Percentiles rank a stretch among this genome's conserved stretches.
These are phyloP conservation scores for Suillus subalutaceus DNA, from an alignment of 768 basidiomycete species.

Conservation along the genomic window DNA sequence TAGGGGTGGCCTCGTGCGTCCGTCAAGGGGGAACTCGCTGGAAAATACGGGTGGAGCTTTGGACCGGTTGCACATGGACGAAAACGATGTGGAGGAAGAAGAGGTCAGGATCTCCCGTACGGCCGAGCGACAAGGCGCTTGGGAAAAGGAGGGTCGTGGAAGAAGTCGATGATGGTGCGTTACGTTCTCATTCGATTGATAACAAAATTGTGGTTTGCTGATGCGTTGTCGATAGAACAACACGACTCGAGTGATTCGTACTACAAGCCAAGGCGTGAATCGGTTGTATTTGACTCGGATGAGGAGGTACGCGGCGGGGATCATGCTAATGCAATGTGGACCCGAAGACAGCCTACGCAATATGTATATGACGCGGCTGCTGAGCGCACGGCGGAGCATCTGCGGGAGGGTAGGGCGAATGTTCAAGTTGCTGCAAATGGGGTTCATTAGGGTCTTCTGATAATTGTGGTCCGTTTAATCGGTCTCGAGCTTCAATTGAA, in stretches of 20 bases:
- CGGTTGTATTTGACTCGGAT: constrained; percentile 44
- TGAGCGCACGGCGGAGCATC: constrained; percentile 68
- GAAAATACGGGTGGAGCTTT: constrained; percentile 30
- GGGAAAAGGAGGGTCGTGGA: constrained; percentile 78
- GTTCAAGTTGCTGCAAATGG: constrained; percentile 42
- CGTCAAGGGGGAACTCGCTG: constrained; percentile 24
- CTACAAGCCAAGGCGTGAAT: constrained; percentile 43
- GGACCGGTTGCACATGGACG: constrained; percentile 31
- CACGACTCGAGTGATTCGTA: constrained; percentile 63
- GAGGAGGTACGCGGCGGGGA: constrained; percentile 27
- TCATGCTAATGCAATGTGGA: constrained; percentile 25
- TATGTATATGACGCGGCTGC: constrained; percentile 95
- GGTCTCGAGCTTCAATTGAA: constrained; percentile 2
- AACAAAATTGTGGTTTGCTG: neutral
- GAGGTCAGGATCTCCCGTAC: constrained; percentile 41
- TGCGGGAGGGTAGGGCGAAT: constrained; percentile 42
- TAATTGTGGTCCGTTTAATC: constrained; percentile 8
- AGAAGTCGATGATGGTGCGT: constrained; percentile 48
- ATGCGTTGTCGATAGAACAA: constrained; percentile 37
- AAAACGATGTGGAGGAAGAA: constrained; percentile 31
- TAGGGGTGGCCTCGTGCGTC: constrained; percentile 26
- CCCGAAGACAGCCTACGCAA: constrained; percentile 52
- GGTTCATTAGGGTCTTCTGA: constrained; percentile 41
- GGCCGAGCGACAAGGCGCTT: constrained; percentile 85
- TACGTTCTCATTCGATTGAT: constrained; percentile 4